Conservation (phyloP, 1,284 basidiomycete species). For the Sanghuangporus weigelae region DNA sequence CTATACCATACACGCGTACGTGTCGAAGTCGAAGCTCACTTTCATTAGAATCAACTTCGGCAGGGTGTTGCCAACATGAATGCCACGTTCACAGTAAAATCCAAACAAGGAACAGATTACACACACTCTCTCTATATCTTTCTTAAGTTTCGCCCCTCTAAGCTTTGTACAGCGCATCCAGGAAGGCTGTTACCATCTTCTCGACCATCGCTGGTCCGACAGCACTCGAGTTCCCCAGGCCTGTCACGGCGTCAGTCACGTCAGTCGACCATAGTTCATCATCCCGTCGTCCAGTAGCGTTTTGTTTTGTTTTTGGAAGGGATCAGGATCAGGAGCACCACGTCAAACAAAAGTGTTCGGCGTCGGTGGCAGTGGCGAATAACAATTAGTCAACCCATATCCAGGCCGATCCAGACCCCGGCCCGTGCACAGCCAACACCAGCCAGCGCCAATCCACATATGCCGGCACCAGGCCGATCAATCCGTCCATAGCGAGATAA, state of each 20-base stretch:
- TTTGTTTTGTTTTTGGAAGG: neutral
- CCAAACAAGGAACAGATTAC: neutral
- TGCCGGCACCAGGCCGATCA: too few relatives aligned
- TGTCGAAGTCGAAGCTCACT: neutral
- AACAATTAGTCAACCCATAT: too few relatives aligned
- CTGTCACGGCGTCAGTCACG: slow-evolving; percentile 34
- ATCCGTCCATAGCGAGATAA: too few relatives aligned
- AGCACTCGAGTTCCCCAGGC: slow-evolving; percentile 82
- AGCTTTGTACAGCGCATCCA: slow-evolving; percentile 82
- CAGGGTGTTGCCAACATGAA: neutral
- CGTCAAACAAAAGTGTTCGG: neutral
- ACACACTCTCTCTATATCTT: neutral
- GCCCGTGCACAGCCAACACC: too few relatives aligned
- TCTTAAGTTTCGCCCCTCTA: slow-evolving; percentile 28
- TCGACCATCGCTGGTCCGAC: slow-evolving; percentile 87
- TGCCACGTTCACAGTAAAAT: neutral
- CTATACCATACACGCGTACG: neutral
- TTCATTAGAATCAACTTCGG: neutral
- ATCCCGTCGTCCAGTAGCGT: neutral
- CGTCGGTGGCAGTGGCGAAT: neutral
- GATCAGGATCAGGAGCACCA: neutral
- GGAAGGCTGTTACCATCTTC: slow-evolving; percentile 76
- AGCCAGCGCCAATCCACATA: too few relatives aligned
- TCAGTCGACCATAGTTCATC: neutral
- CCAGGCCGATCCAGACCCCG: too few relatives aligned